These are phyloP conservation scores for Ceratocystiopsis minuta DNA, from an alignment of 2,329 filamentous ascomycete species.

Conservation along the genomic window DNA sequence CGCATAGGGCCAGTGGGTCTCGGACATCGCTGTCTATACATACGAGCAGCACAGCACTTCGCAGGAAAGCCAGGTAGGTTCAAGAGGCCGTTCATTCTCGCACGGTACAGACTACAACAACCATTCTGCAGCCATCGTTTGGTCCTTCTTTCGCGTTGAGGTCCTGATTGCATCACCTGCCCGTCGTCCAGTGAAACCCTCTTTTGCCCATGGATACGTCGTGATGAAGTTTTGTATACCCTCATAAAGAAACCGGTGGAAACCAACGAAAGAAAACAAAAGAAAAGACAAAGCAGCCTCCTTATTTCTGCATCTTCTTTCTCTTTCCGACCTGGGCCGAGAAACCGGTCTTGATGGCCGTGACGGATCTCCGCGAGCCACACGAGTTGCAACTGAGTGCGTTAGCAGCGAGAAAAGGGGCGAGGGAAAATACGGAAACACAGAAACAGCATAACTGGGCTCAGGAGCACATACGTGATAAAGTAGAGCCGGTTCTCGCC, in stretches of 20 bases:
- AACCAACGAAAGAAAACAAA: not conserved
- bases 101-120: too few species aligned
- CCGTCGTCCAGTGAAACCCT: too few species aligned
- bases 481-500: conserved; percentile 98
- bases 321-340: conserved; percentile 97
- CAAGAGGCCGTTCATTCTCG: too few species aligned
- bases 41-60: too few species aligned
- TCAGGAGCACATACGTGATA: conserved; percentile 41
- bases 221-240: not conserved
- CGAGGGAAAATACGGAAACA: not conserved
- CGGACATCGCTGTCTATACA: too few species aligned
- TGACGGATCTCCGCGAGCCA: conserved; percentile 69
- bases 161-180: too few species aligned
- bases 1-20: too few species aligned
- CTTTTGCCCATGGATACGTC: too few species aligned
- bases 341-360: conserved; percentile 99
- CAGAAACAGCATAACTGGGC: not conserved
- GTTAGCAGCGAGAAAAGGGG: not conserved
- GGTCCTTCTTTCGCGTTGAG: too few species aligned
- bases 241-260: not conserved
- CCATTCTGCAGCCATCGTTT: too few species aligned
- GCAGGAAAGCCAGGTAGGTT: too few species aligned
- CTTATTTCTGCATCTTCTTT: conserved; percentile 78
- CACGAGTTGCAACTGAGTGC: conserved; percentile 22
- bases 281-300: not conserved